Evolutionary conservation across 306 rosid species (phyloP).

Genomic region (Albizia julibrissin): DNA sequence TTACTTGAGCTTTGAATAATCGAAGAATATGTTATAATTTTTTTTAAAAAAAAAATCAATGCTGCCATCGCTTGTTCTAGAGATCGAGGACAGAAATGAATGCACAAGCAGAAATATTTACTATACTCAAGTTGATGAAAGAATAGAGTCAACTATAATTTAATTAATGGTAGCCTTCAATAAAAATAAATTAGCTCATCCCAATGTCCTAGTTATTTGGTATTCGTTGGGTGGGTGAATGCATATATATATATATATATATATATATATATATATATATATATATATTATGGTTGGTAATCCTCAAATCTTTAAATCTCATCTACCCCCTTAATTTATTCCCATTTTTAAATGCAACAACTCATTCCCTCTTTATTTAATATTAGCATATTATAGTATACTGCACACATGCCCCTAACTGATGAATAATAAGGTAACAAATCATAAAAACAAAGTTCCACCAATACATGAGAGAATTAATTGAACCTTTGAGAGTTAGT

Average conservation of each 20-base stretch:
- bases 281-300: conserved; percentile 4
- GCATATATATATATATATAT: background rate
- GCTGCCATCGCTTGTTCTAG: background rate
- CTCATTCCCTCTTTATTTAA: background rate
- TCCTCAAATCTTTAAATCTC: conserved; percentile 1
- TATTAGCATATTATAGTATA: background rate
- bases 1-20: background rate
- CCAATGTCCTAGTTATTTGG: background rate
- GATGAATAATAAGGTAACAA: background rate
- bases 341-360: background rate
- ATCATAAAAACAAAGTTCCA: background rate
- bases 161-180: background rate
- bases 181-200: background rate
- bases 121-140: background rate
- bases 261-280: too few species aligned
- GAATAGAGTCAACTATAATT: conserved; percentile 1
- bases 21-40: background rate
- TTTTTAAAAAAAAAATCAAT: too few species aligned
- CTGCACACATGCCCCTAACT: background rate
- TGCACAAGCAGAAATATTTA: background rate
- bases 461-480: background rate
- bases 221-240: background rate
- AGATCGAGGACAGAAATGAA: background rate
- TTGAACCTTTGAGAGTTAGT: background rate
- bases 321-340: background rate